phyloP scores from a whole-genome alignment of 202 grass and related monocot genomes.

The Hordeum pubiflorum region DNA sequence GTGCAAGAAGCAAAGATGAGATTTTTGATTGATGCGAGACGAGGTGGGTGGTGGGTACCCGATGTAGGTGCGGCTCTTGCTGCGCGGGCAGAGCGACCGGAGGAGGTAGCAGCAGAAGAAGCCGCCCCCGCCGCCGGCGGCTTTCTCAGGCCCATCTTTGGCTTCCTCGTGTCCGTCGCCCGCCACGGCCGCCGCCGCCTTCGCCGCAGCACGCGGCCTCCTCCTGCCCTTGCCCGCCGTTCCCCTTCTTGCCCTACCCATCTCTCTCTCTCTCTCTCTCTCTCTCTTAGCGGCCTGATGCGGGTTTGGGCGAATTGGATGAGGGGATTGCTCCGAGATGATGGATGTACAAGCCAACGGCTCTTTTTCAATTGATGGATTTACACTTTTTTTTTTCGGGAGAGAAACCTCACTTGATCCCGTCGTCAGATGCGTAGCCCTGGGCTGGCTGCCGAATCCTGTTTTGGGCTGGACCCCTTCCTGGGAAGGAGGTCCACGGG shows the following conservation, averaged over 20 bases:
- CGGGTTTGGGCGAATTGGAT: neutral
- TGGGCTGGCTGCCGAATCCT: neutral
- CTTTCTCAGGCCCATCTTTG: neutral
- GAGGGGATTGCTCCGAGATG: neutral
- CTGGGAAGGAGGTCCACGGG: too few relatives aligned
- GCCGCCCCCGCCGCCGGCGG: neutral
- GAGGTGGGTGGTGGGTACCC: conserved; percentile 27
- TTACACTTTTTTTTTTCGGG: too few relatives aligned
- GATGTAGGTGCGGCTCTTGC: conserved; percentile 70
- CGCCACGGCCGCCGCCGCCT: neutral
- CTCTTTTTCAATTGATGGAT: neutral
- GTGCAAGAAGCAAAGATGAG: neutral
- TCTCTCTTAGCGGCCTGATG: neutral
- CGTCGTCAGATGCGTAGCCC: neutral
- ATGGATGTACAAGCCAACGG: neutral
- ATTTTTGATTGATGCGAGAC: neutral
- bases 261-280: neutral
- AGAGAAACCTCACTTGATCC: too few relatives aligned
- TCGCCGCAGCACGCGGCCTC: neutral
- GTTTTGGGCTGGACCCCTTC: neutral
- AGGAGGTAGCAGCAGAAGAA: conserved; percentile 96
- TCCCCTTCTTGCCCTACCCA: conserved; percentile 12
- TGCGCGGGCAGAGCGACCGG: conserved; percentile 54
- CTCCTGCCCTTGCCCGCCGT: neutral
- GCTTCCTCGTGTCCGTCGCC: neutral